These are phyloP conservation scores for Mycena pura DNA, from an alignment of 768 basidiomycete genomes.

Conservation along the genomic window DNA sequence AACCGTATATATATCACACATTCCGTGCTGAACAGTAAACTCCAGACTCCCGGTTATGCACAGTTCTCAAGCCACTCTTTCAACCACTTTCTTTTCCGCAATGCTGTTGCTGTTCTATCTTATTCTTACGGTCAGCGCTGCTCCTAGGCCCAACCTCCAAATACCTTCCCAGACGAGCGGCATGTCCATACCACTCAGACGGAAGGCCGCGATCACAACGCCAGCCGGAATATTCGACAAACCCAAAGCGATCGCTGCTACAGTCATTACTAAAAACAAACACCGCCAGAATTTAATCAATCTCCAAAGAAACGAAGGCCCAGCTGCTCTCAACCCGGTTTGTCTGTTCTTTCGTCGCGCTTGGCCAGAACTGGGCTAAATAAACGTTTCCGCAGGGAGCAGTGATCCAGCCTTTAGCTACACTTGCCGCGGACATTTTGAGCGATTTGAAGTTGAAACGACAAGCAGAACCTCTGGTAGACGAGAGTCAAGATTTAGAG, in stretches of 20 bases:
- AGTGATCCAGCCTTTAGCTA: slow-evolving; percentile 35
- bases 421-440: slow-evolving; percentile 21
- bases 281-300: slow-evolving; percentile 46
- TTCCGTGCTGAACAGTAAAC: not conserved
- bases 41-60: not conserved
- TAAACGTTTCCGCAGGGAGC: slow-evolving; percentile 28
- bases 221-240: slow-evolving; percentile 29
- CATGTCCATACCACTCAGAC: slow-evolving; percentile 18
- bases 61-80: not conserved
- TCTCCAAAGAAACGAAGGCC: slow-evolving; percentile 39
- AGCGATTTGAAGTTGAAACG: slow-evolving; percentile 30
- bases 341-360: no score
- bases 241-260: slow-evolving; percentile 25
- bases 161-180: not conserved
- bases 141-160: not conserved
- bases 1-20: not conserved
- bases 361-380: not conserved
- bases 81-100: not conserved
- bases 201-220: slow-evolving; percentile 13
- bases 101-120: slow-evolving; percentile 14
- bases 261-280: slow-evolving; percentile 37
- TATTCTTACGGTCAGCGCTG: slow-evolving; percentile 2
- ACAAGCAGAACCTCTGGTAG: slow-evolving; percentile 41
- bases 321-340: slow-evolving; percentile 18
- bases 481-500: slow-evolving; percentile 42